phyloP scores from a whole-genome alignment of 192 early-diverging fungal genomes.

The Backusella morwellensis region DNA sequence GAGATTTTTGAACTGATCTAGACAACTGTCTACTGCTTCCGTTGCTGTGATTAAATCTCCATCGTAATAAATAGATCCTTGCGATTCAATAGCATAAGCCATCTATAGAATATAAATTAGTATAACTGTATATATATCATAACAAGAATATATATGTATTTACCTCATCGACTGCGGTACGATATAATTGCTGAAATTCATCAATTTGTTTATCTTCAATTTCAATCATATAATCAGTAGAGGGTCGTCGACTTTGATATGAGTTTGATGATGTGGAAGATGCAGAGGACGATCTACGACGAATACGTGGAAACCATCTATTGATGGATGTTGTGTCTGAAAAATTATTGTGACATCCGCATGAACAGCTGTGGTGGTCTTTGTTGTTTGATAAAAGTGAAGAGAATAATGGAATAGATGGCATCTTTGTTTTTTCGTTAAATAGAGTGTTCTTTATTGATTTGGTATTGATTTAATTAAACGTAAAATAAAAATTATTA shows the following conservation, averaged over 20 bases:
- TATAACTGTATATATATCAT: neutral
- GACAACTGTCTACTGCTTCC: conserved; percentile 14
- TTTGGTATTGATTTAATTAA: neutral
- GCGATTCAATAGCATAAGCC: conserved; percentile 19
- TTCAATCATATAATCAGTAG: conserved; percentile 1
- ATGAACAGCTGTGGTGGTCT: neutral
- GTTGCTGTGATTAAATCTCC: conserved; percentile 14
- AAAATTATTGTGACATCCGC: conserved; percentile 4
- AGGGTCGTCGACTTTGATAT: neutral
- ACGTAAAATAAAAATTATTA: neutral
- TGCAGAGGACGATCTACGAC: conserved; percentile 15
- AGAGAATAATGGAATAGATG: conserved; percentile 12
- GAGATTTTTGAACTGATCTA: neutral
- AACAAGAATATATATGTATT: neutral
- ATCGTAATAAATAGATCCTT: conserved; percentile 23
- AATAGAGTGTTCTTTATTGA: neutral
- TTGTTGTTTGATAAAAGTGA: conserved; percentile 3
- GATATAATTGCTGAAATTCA: conserved; percentile 9
- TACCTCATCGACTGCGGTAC: conserved; percentile 18
- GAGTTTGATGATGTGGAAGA: conserved; percentile 5
- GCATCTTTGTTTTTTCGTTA: conserved; percentile 4
- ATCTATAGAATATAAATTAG: neutral
- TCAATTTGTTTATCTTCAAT: conserved; percentile 4
- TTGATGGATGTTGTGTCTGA: neutral
- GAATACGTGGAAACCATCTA: conserved; percentile 17